Base-by-base conservation (phyloP, 2,329 filamentous ascomycete species). In the Penicillium sp. region DNA sequence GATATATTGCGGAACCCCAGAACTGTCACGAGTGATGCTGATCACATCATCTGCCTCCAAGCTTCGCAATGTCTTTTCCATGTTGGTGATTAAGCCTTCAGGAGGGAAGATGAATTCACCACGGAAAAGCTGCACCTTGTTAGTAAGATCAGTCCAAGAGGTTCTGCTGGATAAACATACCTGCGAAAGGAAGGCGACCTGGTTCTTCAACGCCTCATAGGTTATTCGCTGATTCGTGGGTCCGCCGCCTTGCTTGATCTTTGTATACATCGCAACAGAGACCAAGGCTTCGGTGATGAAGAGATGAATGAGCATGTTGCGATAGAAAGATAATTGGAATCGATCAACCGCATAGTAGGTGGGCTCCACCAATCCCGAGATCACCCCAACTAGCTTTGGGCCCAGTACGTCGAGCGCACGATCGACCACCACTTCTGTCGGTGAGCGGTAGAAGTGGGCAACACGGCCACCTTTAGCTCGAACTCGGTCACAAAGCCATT, bases 281-380 rank as follows among this genome's bases (percentile, higher is more conserved):
- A 98, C 91, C 4, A 99, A 82, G 0, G 94, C 90, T 73, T 98
- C 93, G 2, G 92, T 90, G 58, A 99, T 95, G 75, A 99, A 99
- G 5, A 99, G 84, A 73, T 99, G 95, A 62, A 99, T 99, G 0
- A 94, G 97, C 95, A 98, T 98, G 76, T 99, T 99, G 54, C 95
- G 89, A 78, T 99, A 99, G 76, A 99, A 99, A 0, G 92, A 96
- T 10, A 99, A 84, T 73, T 99, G 95, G 80, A 99, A 99, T 55
- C 92, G 86, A 75, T 99, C 95, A 41, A 97, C 92, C 4, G 95
- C 95, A 70, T 91, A 96, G 76, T 91, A 98, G 0, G 95, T 98
- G 17, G 91, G 91, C 73, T 99, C 95, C 0, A 90, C 90, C 5
- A 99, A 79, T 0, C 89, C 91, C 39, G 88, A 84, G 0, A 96